Base-by-base conservation (phyloP, 2,329 filamentous ascomycete genomes). In the Alternaria sp. region DNA sequence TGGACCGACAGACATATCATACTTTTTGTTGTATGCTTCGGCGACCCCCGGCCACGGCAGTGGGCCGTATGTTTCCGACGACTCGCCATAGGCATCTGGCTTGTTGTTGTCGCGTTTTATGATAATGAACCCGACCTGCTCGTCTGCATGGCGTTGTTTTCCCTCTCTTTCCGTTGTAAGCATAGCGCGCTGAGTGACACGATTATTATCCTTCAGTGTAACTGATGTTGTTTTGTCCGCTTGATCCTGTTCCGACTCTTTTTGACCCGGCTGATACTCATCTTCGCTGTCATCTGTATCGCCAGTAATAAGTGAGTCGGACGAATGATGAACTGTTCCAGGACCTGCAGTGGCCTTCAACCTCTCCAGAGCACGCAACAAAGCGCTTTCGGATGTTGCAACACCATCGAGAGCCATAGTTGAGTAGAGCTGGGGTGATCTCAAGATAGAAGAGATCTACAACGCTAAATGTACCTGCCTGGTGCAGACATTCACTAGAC, bases 71-170 rank as follows among this genome's bases (percentile, higher is more conserved):
- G 62, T 69, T 11, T 41, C 63, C 5, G 68, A 70, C n/a, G n/a
- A 12, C 9, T 30, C 20, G 14, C 64, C 58, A 33, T 58, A 64
- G 14, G 64, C 44, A 46, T 67, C 37, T 10, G 64, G 64, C 23
- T 62, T 55, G 20, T 59, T 59, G 44, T 69, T 66, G 49, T 71
- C 64, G n/a, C 66, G 68, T 6, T 50, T 56, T 7, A 61, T 14
- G 15, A 67, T 67, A 25, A 67, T 54, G 30, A 67, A 69, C 25
- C 50, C 20, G 15, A 64, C 56, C 59, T 71, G 64, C 11, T 64
- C 60, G 2, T 63, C 51, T 7, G 44, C 26, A 23, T 50, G 12
- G 14, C 30, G 56, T 20, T 49, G 55, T 7, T 53, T 57, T 20
- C 21, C 55, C 11, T 46, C n/a, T 43, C 43, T 49, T 7, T 61